Evolutionary conservation across 345 rosid species (phyloP), one percentile per base, ranked within the genome.

Genomic region (Hibiscus syriacus): DNA sequence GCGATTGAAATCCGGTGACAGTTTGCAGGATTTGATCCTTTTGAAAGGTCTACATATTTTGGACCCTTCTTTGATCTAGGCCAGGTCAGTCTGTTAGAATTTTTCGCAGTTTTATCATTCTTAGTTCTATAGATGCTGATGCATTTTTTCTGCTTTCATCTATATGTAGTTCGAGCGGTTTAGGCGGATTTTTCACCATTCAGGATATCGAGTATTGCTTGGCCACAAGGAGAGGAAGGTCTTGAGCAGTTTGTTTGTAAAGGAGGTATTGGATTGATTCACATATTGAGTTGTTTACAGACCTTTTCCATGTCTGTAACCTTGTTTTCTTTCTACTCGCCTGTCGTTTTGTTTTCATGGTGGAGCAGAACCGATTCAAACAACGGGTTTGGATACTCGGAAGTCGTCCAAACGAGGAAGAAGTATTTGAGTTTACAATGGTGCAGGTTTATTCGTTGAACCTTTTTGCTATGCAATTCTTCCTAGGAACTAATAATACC

Each of bases 11-110:
- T 9, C 34, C 12, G 67, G 25, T 19, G 70, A 46, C 82, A 90
- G 98, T 90, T 93, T 82, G 97, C 98, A 70, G 97, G 98, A 71
- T 90, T 93, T 39, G 98, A 93, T 75, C 98, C 97, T 20, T 90
- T 90, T 63, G 97, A 90, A 80, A 87, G 98, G 71, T 93, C 97
- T 0, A 82, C 89, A 0, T 93, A 93, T 69, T 90, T 90, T n/a
- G 98, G 98, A 26, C 97, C 97, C 45, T 82, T 86, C 80, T 90
- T 87, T 54, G 96, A 93, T 79, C 74, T 90, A 20, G 94, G 97
- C 65, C 94, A 93, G 97, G 98, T 92, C 66, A 59, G 77, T 72
- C 41, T 43, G 1, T 38, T 39, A 7, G 9, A 1, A 8, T 2
- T 17, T 62, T 26, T 17, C 39, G 10, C 52, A 19, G 36, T 55